Evolutionary conservation across 1,284 basidiomycete genomes (phyloP).

Genomic region (Apiotrichum gamsii): DNA sequence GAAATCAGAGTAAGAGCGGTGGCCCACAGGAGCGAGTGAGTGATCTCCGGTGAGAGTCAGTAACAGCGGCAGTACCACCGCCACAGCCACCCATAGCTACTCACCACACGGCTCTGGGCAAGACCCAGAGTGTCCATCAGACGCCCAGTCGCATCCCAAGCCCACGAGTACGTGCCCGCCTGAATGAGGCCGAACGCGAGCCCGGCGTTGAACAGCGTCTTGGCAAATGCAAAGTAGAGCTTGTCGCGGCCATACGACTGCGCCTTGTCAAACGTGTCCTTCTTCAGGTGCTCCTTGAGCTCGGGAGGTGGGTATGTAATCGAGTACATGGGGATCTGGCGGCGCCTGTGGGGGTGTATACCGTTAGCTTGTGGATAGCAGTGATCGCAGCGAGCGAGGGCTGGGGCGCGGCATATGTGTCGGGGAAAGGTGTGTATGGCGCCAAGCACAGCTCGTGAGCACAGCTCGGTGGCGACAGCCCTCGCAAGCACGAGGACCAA

Average conservation of each 20-base stretch:
- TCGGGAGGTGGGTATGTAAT: slow-evolving; percentile 69
- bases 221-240: slow-evolving; percentile 72
- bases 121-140: slow-evolving; percentile 52
- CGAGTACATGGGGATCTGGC: slow-evolving; percentile 78
- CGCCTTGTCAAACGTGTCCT: slow-evolving; percentile 75
- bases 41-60: slow-evolving; percentile 54
- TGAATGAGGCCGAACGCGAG: slow-evolving; percentile 67
- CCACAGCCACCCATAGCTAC: slow-evolving; percentile 7
- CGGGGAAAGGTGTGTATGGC: background rate
- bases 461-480: too few relatives aligned
- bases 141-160: slow-evolving; percentile 54
- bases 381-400: too few relatives aligned
- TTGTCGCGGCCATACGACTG: slow-evolving; percentile 90
- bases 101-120: slow-evolving; percentile 27
- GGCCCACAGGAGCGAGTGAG: slow-evolving; percentile 74
- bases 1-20: slow-evolving; percentile 63
- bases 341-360: slow-evolving; percentile 31
- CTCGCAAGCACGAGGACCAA: too few relatives aligned
- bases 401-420: too few relatives aligned
- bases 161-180: slow-evolving; percentile 69
- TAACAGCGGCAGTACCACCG: background rate
- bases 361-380: background rate
- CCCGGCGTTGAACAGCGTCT: slow-evolving; percentile 65
- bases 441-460: too few relatives aligned
- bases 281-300: slow-evolving; percentile 65